These are phyloP conservation scores for Astragalus glycyphyllos DNA, from an alignment of 306 rosid species.

Conservation along the genomic window DNA sequence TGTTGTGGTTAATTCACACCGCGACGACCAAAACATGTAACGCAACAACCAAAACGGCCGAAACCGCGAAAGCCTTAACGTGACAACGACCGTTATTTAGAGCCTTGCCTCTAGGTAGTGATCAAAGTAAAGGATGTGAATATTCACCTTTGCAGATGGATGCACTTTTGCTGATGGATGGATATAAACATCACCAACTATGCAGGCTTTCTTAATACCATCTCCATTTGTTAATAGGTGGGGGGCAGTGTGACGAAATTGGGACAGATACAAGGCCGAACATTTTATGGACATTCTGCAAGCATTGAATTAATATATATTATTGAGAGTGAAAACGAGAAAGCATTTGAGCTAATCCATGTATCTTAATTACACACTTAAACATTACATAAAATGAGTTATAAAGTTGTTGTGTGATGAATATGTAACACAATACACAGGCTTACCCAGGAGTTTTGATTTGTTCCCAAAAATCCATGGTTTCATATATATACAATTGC, in stretches of 20 bases:
- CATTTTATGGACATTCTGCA: conserved; percentile 96
- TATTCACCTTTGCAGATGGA: conserved; percentile 85
- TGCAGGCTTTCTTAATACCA: conserved; percentile 67
- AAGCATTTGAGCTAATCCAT: background rate
- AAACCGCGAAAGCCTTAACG: too few relatives aligned
- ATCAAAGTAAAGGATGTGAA: conserved; percentile 23
- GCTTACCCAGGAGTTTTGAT: conserved; percentile 94
- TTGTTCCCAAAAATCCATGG: conserved; percentile 93
- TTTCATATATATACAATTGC: conserved; percentile 83
- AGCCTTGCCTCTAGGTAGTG: too few relatives aligned
- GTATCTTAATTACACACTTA: background rate
- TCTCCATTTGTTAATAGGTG: conserved; percentile 76
- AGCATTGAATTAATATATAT: conserved; percentile 34
- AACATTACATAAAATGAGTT: too few relatives aligned
- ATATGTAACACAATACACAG: conserved; percentile 9
- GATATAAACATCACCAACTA: conserved; percentile 84
- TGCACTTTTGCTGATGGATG: conserved; percentile 98
- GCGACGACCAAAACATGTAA: too few relatives aligned
- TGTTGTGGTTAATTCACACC: too few relatives aligned
- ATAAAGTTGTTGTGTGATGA: background rate
- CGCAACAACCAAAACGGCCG: too few relatives aligned
- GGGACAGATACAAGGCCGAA: conserved; percentile 84
- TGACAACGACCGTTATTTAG: too few relatives aligned
- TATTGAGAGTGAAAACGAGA: background rate
- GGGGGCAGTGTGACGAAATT: conserved; percentile 74